Conservation (phyloP, 192 early-diverging fungal species). For the Backusella parvicylindrica region DNA sequence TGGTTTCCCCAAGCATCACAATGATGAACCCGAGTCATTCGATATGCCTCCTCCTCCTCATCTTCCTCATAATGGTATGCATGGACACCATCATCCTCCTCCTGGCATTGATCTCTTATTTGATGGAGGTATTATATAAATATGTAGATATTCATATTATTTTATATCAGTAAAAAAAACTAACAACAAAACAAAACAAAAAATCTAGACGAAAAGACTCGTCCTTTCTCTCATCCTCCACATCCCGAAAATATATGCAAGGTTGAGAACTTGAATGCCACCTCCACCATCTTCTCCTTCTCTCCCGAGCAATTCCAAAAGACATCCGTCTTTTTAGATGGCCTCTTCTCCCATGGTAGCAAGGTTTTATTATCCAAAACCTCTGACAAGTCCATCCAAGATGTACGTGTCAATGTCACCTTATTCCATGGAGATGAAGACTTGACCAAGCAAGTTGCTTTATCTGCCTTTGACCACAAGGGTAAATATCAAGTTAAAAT, state of each 20-base stretch:
- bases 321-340: conserved; percentile 10
- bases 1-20: neutral
- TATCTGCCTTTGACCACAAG: conserved; percentile 23
- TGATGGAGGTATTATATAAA: neutral
- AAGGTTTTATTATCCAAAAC: neutral
- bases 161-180: neutral
- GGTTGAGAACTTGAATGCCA: neutral
- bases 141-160: neutral
- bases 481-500: conserved; percentile 27
- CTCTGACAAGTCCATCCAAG: neutral
- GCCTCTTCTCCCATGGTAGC: conserved; percentile 6
- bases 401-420: conserved; percentile 21
- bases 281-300: conserved; percentile 15
- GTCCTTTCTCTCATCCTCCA: neutral
- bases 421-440: conserved; percentile 2
- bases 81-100: neutral
- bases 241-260: conserved; percentile 5
- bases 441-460: neutral
- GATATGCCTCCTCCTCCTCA: neutral
- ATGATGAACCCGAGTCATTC: neutral
- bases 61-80: neutral
- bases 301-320: conserved; percentile 27
- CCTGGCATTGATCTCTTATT: neutral
- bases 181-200: too few relatives aligned
- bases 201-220: neutral